Base-by-base conservation (phyloP, 2,329 filamentous ascomycete genomes). In the Pseudovirgaria hyperparasitica region DNA sequence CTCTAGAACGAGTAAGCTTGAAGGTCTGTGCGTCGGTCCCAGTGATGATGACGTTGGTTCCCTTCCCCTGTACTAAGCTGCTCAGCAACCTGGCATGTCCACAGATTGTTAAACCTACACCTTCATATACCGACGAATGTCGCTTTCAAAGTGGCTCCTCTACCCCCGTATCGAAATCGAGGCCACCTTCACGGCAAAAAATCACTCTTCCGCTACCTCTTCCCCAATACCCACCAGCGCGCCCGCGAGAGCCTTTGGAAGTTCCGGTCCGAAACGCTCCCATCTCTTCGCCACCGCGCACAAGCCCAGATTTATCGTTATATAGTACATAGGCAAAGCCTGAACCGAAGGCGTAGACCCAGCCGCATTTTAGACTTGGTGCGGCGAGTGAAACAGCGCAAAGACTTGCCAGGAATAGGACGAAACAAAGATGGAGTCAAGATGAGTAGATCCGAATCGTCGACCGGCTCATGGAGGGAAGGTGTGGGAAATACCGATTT, bases 231-330 rank as follows among this genome's bases (percentile, higher is more conserved):
- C 34, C 70, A 70, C 48, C 64, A 70, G 35, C 70, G 65, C 39
- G 75, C 75, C 41, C 73, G 72, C 47, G 69, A 74, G 33, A 70
- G 67, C 34, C 62, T 90, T 28, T 66, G 76, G 41, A 62, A 66
- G 38, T 73, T 93, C 50, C 80, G 73, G 36, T 70, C 82, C 65
- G 72, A 85, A 41, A 81, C 71, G 5, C 54, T 92, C 14, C 81
- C 82, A 9, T 60, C 65, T 26, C 67, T 82, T 42, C 80, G 77
- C 44, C 72, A 76, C 47, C 64, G 67, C 28, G 58, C 82, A 6
- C 84, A 92, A 55, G 76, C 76, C 19, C 71, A 74, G 30, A 72
- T 93, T 37, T 92, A 90, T 48, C 67, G 67, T 23, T 81, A 76
- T 36, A 64, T 92, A 30, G 59, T 86, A 35, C 63, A 65, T 39